phyloP scores from a whole-genome alignment of 2,329 filamentous ascomycete genomes.

The Alternaria burnsii region DNA sequence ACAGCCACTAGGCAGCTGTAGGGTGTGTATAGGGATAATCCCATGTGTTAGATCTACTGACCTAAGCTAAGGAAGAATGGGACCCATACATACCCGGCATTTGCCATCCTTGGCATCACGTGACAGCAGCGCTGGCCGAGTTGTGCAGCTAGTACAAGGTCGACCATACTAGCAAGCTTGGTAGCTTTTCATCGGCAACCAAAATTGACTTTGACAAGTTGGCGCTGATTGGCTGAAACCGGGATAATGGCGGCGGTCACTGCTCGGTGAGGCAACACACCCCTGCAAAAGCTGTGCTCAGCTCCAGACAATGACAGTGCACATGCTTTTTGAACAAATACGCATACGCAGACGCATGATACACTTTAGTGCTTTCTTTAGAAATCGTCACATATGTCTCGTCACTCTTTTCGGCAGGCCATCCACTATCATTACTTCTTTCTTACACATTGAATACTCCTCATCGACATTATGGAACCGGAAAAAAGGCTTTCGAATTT shows the following conservation, averaged over 20 bases:
- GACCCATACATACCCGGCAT: no score
- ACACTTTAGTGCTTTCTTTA: background rate
- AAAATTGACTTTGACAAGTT: background rate
- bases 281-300: background rate
- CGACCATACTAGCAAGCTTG: background rate
- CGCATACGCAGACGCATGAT: background rate
- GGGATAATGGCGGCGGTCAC: background rate
- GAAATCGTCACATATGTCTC: background rate
- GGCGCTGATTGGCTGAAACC: background rate
- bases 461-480: background rate
- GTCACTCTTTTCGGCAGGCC: background rate
- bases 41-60: no score
- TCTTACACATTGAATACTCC: background rate
- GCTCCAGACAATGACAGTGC: background rate
- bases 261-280: background rate
- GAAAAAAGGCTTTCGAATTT: background rate
- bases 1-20: background rate
- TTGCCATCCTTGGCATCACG: no score
- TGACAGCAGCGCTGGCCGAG: background rate
- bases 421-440: background rate
- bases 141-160: background rate
- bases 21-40: rapidly evolving
- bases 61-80: no score
- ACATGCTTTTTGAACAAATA: background rate
- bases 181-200: background rate